Evolutionary conservation across 495 filamentous ascomycete species (phyloP), one percentile per base, ranked within the genome.

Genomic region (Mycothermus thermophilus): DNA sequence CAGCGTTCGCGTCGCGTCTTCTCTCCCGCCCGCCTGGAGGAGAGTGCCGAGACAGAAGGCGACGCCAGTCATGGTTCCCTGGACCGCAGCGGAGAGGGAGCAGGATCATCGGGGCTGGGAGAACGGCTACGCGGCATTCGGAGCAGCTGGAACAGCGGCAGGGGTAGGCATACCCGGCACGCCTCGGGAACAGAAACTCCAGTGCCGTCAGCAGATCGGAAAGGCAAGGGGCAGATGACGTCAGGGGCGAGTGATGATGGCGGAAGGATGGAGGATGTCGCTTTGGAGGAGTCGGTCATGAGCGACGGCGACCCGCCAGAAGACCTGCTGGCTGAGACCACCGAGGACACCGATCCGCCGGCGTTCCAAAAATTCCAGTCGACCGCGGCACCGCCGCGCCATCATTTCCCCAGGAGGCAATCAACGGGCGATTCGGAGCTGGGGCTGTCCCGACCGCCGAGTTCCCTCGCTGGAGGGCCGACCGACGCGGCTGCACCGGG

Each of bases 1-100:
- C 84, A 95, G 55, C 66, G 75, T 34, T 95, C 87, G 49, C 71
- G 90, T 42, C 72, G 86, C 34, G 80, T 93, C 32, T 87, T 95
- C 52, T 86, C 83, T 16, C 69, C 75, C 12, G 80, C 79, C 51
- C 66, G 75, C 40, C 46, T 94, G 22, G 80, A 78, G 13, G 82
- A 90, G 27, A 90, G 82, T 35, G 78, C 76, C 7, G 86, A 88
- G 54, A 68, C 74, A 6, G 83, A 87, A 20, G 75, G 82, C 19
- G 75, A 80, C 34, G 76, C 57, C 8, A 59, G 69, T 44, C 58
- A 61, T 34, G 67, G 55, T 23, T 77, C 74, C 2, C 26, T 74
- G 20, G 71, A 66, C 10, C 64, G 68, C 1, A 67, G 73, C 34
- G 71, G 67, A 22, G 73, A 74, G 14, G 68, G 64, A 23, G 54